These are phyloP conservation scores for Monascus ruber DNA, from an alignment of 2,329 filamentous ascomycete genomes.

Conservation along the genomic window DNA sequence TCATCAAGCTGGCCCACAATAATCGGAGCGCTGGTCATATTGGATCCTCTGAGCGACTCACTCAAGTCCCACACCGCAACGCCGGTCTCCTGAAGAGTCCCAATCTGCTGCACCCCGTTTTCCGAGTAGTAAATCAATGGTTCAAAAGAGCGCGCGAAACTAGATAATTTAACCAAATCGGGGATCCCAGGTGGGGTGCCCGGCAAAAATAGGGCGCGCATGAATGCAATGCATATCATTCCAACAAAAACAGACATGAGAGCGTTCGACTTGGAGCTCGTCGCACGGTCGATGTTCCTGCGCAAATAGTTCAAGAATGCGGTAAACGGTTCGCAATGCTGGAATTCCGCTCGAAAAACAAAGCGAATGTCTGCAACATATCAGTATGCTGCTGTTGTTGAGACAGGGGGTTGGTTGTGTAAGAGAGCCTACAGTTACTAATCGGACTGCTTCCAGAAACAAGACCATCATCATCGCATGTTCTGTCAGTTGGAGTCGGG, in stretches of 20 bases:
- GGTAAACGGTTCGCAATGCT: slow-evolving; percentile 78
- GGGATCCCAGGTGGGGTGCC: slow-evolving; percentile 57
- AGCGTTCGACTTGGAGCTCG: slow-evolving; percentile 58
- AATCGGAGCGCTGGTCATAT: slow-evolving; percentile 78
- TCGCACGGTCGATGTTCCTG: slow-evolving; percentile 48
- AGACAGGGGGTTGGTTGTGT: slow-evolving; percentile 13
- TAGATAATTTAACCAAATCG: slow-evolving; percentile 82
- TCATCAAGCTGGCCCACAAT: slow-evolving; percentile 80
- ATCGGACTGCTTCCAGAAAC: slow-evolving; percentile 26
- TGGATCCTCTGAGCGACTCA: slow-evolving; percentile 77
- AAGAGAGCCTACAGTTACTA: slow-evolving; percentile 41
- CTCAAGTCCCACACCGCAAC: slow-evolving; percentile 91
- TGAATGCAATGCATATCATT: slow-evolving; percentile 52
- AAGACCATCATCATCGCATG: slow-evolving; percentile 24
- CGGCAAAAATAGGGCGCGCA: slow-evolving; percentile 59
- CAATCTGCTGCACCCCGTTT: slow-evolving; percentile 73
- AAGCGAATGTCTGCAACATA: slow-evolving; percentile 64
- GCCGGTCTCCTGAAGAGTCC: slow-evolving; percentile 79
- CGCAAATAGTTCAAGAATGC: slow-evolving; percentile 55
- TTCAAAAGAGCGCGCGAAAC: slow-evolving; percentile 82
- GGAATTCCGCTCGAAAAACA: slow-evolving; percentile 74
- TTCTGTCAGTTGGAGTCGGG: slow-evolving; percentile 31
- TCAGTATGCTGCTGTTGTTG: slow-evolving; percentile 22
- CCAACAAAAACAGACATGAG: slow-evolving; percentile 50
- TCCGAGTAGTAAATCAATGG: slow-evolving; percentile 92